Percentiles rank a stretch among this genome's conserved stretches.
These are phyloP conservation scores for Trypanosomatidae sp. DNA, from an alignment of 208 protist genomes.

Conservation along the genomic window DNA sequence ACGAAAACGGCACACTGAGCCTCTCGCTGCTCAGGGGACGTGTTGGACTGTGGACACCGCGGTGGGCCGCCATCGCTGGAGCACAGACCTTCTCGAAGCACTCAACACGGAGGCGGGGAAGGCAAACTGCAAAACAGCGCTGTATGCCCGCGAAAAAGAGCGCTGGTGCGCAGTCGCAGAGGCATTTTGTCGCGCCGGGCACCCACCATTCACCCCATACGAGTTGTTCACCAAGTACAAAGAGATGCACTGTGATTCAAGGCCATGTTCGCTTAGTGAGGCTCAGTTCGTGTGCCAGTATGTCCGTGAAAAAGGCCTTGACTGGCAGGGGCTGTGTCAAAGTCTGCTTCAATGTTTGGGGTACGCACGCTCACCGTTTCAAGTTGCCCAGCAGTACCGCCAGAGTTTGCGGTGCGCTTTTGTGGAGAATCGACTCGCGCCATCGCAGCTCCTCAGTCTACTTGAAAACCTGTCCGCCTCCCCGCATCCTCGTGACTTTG, in stretches of 20 bases:
- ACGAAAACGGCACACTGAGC: background rate
- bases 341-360: constrained; percentile 21
- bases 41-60: background rate
- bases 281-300: constrained; percentile 23
- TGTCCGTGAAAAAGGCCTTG: constrained; percentile 11
- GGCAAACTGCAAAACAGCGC: background rate
- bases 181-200: constrained; percentile 1
- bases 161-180: constrained; percentile 10
- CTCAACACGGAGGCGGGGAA: background rate
- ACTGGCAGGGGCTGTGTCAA: constrained; percentile 32
- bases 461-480: background rate
- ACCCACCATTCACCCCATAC: constrained; percentile 6
- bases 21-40: background rate
- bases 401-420: constrained; percentile 24
- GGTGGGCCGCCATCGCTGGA: background rate
- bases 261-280: constrained; percentile 19
- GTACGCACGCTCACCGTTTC: constrained; percentile 29
- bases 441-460: constrained; percentile 6
- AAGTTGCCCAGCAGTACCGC: constrained; percentile 48
- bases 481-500: constrained; percentile 7
- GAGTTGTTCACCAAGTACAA: constrained; percentile 7
- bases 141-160: background rate
- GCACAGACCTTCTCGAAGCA: background rate
- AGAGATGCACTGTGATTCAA: background rate
- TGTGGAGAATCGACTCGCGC: constrained; percentile 10